Percentiles rank a stretch among this genome's conserved stretches.
Evolutionary conservation across 2,329 filamentous ascomycete species (phyloP).

Genomic region (Lasiodiplodia gonubiensis): DNA sequence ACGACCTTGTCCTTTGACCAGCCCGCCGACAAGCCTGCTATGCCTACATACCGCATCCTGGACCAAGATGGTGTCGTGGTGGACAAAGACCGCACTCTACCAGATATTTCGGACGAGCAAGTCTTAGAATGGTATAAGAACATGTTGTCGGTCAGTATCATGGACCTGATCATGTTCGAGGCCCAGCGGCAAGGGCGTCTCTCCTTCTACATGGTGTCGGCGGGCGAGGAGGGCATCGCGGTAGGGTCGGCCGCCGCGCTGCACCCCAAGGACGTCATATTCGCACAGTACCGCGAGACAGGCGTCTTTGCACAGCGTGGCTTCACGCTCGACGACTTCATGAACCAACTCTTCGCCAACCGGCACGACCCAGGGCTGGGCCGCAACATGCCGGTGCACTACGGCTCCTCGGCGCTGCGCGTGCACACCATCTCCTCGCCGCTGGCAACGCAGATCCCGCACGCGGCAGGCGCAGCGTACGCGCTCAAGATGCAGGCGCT

Average conservation of each 20-base stretch:
- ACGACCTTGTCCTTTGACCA: slow-evolving; percentile 76
- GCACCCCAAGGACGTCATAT: slow-evolving; percentile 84
- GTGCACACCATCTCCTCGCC: slow-evolving; percentile 91
- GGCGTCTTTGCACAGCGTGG: slow-evolving; percentile 90
- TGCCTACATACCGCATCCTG: slow-evolving; percentile 90
- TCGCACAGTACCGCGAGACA: slow-evolving; percentile 92
- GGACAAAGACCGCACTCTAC: slow-evolving; percentile 71
- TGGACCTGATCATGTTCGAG: slow-evolving; percentile 98
- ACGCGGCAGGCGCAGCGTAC: slow-evolving; percentile 86
- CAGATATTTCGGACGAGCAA: slow-evolving; percentile 69
- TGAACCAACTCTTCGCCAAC: slow-evolving; percentile 94
- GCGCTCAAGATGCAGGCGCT: slow-evolving; percentile 81
- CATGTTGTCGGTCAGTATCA: slow-evolving; percentile 76
- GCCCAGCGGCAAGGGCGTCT: slow-evolving; percentile 92
- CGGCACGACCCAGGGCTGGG: slow-evolving; percentile 78
- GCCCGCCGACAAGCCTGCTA: slow-evolving; percentile 72
- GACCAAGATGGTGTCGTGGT: slow-evolving; percentile 86
- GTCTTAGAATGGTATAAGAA: slow-evolving; percentile 66
- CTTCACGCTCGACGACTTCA: slow-evolving; percentile 86
- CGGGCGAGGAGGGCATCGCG: slow-evolving; percentile 92
- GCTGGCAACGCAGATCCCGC: slow-evolving; percentile 86
- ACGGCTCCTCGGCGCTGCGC: slow-evolving; percentile 81
- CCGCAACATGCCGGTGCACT: slow-evolving; percentile 97
- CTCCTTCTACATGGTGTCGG: slow-evolving; percentile 96
- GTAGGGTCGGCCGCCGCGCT: slow-evolving; percentile 87